Percentiles rank a stretch among this genome's conserved stretches.
These are phyloP conservation scores for Venustampulla echinocandica DNA, from an alignment of 495 filamentous ascomycete species.

Conservation along the genomic window DNA sequence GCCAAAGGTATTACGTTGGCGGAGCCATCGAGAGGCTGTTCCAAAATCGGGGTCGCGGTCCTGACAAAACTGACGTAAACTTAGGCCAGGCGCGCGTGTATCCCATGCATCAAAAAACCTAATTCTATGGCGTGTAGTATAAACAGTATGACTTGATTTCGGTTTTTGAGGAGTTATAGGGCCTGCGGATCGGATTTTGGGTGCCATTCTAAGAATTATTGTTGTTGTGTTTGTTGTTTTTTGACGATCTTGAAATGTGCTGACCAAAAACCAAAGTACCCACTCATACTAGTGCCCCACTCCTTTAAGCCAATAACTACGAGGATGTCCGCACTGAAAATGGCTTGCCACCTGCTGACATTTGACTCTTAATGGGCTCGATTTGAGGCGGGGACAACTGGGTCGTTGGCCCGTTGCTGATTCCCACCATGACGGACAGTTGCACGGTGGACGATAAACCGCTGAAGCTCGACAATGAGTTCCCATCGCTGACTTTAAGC, in stretches of 20 bases:
- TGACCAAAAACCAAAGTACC: slow-evolving; percentile 6
- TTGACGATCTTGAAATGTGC: too few relatives aligned
- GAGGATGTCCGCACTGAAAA: slow-evolving; percentile 3
- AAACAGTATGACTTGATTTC: too few relatives aligned
- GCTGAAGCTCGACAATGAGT: slow-evolving; percentile 3
- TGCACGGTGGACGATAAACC: slow-evolving; percentile 1
- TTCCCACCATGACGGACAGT: slow-evolving; percentile 1
- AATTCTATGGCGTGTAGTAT: neutral
- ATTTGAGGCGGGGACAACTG: slow-evolving; percentile 3
- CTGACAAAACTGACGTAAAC: too few relatives aligned
- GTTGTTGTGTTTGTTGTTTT: too few relatives aligned
- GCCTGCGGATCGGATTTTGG: too few relatives aligned
- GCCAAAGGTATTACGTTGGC: neutral
- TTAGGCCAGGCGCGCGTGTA: neutral
- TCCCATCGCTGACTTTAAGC: slow-evolving; percentile 3
- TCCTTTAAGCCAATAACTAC: slow-evolving; percentile 6
- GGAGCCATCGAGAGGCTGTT: slow-evolving; percentile 1
- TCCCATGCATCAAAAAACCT: slow-evolving; percentile 1
- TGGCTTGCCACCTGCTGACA: slow-evolving; percentile 1
- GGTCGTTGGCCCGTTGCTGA: slow-evolving; percentile 2
- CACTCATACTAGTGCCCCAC: slow-evolving; percentile 3
- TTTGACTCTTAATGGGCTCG: slow-evolving; percentile 3
- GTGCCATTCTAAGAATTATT: too few relatives aligned
- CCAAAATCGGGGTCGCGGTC: too few relatives aligned
- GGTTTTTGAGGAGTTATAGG: too few relatives aligned